Base-by-base conservation (phyloP, 345 rosid species). In the Acer yangbiense region DNA sequence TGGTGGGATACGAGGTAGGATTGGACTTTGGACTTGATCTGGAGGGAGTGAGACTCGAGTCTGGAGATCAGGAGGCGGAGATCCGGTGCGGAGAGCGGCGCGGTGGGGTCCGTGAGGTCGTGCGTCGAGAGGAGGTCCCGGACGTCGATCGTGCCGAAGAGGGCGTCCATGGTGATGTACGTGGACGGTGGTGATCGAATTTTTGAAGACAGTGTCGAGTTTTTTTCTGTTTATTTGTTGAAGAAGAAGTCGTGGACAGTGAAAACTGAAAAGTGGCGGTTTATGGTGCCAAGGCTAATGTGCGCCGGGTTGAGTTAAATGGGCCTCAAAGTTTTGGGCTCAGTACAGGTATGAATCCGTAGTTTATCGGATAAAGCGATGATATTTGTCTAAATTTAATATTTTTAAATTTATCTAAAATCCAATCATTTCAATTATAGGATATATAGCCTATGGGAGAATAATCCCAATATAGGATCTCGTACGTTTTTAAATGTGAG, bases 41-140 rank as follows among this genome's bases (percentile, higher is more conserved):
- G 92, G 4, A 88, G 93, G 74, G 99, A 94, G 77, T 94, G 98
- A 21, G 98, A 88, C 74, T 96, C 98, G 55, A 96, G 94, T 39
- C 92, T 90, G 67, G 79, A 79, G 78, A 87, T 88, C 60, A 96
- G 92, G 83, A 96, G 99, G 77, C 98, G 99, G 81, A 96, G 99
- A 88, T 96, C 99, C 29, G 98, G 98, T 60, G 98, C 94, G 32
- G 99, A 86, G 58, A 96, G 92, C 1, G 98, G 98, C 18, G 97
- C 85, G 20, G 89, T 84, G 0, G 94, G 91, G 78, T 96, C 99
- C 60, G 86, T 77, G 32, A 91, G 90, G 85, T 96, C 97, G 78
- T 88, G 84, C 74, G 94, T 87, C 48, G 98, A 78, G 79, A 96
- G 99, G 65, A 94, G 99, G 67, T 96, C 97, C 2, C 91, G 88